Percentiles rank a stretch among this genome's conserved stretches.
These are phyloP conservation scores for Sergeia podlipaevii DNA, from an alignment of 208 protist species.

Conservation along the genomic window DNA sequence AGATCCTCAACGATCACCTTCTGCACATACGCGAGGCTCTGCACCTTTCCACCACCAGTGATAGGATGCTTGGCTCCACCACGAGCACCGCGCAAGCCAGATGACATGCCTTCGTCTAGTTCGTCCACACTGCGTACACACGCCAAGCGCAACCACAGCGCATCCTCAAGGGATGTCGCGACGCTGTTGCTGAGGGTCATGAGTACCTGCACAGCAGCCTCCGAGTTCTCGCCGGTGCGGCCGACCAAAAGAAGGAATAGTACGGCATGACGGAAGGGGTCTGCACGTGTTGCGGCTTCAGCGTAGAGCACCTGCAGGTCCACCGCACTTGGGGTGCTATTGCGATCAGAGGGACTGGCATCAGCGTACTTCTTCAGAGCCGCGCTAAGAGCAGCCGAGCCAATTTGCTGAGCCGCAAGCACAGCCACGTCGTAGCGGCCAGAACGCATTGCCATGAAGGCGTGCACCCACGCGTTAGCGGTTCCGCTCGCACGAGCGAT, in stretches of 20 bases:
- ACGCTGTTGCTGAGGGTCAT: slow-evolving; percentile 34
- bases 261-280: slow-evolving; percentile 67
- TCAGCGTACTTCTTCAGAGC: slow-evolving; percentile 28
- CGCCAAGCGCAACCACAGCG: slow-evolving; percentile 50
- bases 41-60: slow-evolving; percentile 17
- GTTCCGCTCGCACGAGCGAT: slow-evolving; percentile 33
- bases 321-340: slow-evolving; percentile 20
- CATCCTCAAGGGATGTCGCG: slow-evolving; percentile 60
- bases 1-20: slow-evolving; percentile 63
- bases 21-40: slow-evolving; percentile 61
- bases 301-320: slow-evolving; percentile 60
- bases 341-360: slow-evolving; percentile 25
- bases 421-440: slow-evolving; percentile 75
- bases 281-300: slow-evolving; percentile 40
- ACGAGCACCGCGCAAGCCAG: background rate
- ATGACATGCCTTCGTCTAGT: slow-evolving; percentile 18
- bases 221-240: slow-evolving; percentile 42
- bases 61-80: background rate
- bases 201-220: slow-evolving; percentile 16
- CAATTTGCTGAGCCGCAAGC: slow-evolving; percentile 30
- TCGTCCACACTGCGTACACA: slow-evolving; percentile 37
- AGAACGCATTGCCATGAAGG: slow-evolving; percentile 68
- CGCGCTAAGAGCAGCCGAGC: slow-evolving; percentile 26
- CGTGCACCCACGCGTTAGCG: slow-evolving; percentile 51
- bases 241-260: slow-evolving; percentile 74